Percentiles rank a stretch among this genome's conserved stretches.
Evolutionary conservation across 1,284 basidiomycete genomes (phyloP).

Genomic region (Sporisorium reilianum): DNA sequence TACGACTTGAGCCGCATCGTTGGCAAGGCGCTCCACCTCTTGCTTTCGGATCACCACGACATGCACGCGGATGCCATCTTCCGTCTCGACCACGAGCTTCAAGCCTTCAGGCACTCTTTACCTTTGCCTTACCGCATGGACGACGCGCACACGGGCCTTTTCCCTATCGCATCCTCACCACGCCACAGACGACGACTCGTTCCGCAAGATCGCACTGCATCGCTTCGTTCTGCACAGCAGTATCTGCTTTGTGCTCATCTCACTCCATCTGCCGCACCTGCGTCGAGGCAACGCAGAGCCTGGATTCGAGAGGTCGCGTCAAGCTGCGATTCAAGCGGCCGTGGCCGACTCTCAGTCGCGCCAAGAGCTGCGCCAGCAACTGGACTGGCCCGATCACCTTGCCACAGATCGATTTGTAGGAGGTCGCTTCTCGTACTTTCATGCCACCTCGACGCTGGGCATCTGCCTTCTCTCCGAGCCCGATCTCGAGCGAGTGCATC

Average conservation of each 20-base stretch:
- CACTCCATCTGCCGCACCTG: constrained; percentile 24
- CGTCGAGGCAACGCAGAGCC: constrained; percentile 19
- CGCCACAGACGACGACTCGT: background rate
- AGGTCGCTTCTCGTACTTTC: constrained; percentile 32
- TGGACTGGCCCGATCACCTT: constrained; percentile 22
- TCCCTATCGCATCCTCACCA: background rate
- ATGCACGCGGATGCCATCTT: constrained; percentile 12
- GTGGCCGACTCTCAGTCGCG: constrained; percentile 13
- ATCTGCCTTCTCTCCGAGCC: constrained; percentile 28
- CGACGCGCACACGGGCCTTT: background rate
- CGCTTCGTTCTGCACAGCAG: constrained; percentile 24
- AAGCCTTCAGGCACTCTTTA: constrained; percentile 4
- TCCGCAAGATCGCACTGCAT: constrained; percentile 18
- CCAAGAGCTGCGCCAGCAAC: background rate
- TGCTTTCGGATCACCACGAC: constrained; percentile 16
- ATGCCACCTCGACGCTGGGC: constrained; percentile 28
- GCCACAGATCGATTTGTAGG: constrained; percentile 27
- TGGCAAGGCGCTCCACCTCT: constrained; percentile 13
- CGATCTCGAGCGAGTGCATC: background rate
- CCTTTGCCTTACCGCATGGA: constrained; percentile 5
- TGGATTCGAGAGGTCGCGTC: constrained; percentile 18
- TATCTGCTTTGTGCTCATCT: constrained; percentile 18
- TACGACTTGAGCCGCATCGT: constrained; percentile 18
- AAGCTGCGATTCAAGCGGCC: constrained; percentile 19
- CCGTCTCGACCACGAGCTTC: constrained; percentile 15